A percentile compares a stretch with the other conserved stretches of the same genome.
These are phyloP conservation scores for Globisporangium heterothallicum DNA, from an alignment of 352 stramenopile genomes.

Conservation along the genomic window DNA sequence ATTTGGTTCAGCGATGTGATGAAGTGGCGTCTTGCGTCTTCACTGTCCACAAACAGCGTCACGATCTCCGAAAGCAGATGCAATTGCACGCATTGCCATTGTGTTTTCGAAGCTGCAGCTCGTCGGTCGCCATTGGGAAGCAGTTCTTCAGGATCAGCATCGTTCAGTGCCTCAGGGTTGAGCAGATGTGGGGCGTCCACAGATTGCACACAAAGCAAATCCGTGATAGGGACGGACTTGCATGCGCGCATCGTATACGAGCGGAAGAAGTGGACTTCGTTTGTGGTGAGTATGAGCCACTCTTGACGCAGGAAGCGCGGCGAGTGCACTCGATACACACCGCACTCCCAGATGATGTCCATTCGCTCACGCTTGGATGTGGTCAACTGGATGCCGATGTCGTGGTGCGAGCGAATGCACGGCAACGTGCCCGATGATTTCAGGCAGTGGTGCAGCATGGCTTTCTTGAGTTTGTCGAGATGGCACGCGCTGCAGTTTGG, in stretches of 20 bases:
- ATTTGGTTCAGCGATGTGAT: constrained; percentile 30
- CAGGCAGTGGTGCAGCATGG: constrained; percentile 57
- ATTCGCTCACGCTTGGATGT: constrained; percentile 42
- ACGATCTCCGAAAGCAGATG: constrained; percentile 49
- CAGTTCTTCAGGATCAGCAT: constrained; percentile 9
- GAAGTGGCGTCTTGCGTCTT: constrained; percentile 21
- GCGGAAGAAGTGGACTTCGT: constrained; percentile 58
- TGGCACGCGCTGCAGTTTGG: constrained; percentile 3
- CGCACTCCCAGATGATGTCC: constrained; percentile 55
- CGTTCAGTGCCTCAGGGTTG: constrained; percentile 11
- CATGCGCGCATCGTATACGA: constrained; percentile 48
- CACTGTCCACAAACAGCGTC: constrained; percentile 53
- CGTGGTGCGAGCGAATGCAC: constrained; percentile 32
- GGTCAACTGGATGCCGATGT: constrained; percentile 56
- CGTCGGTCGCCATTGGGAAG: too few species aligned
- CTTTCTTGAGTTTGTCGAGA: constrained; percentile 24
- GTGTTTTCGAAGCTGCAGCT: neutral
- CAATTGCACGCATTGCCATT: constrained; percentile 55
- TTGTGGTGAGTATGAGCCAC: constrained; percentile 57
- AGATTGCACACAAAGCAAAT: constrained; percentile 38
- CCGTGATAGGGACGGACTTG: constrained; percentile 33
- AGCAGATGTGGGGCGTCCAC: constrained; percentile 32
- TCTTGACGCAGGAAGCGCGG: constrained; percentile 60
- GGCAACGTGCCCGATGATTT: constrained; percentile 42
- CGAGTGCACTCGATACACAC: constrained; percentile 50